phyloP scores from a whole-genome alignment of 108 stramenopile genomes.

The Fragilaria crotonensis region DNA sequence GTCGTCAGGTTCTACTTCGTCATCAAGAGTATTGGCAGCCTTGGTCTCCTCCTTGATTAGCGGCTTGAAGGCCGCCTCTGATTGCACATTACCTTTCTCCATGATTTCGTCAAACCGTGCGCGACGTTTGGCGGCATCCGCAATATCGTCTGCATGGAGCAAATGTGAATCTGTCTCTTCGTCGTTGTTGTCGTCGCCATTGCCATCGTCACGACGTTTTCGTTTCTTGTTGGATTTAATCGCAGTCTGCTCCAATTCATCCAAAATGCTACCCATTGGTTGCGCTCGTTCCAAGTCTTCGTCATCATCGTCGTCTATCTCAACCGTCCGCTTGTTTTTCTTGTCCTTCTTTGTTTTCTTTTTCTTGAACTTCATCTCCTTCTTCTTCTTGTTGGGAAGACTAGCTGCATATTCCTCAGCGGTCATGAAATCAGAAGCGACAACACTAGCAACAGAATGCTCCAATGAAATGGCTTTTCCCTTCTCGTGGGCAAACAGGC shows the following conservation, averaged over 20 bases:
- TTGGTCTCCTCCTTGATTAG: background rate
- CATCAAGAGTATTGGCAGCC: conserved; percentile 3
- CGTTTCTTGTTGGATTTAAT: conserved; percentile 9
- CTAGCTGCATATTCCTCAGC: conserved; percentile 53
- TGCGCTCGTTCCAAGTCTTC: conserved; percentile 26
- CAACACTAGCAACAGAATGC: conserved; percentile 30
- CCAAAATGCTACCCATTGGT: conserved; percentile 15
- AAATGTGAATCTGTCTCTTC: too few species aligned
- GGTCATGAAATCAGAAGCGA: conserved; percentile 80
- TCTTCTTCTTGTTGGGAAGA: conserved; percentile 6
- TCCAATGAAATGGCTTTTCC: conserved; percentile 64
- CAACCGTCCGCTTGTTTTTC: conserved; percentile 18
- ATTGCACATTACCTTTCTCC: conserved; percentile 74
- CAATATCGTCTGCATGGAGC: conserved; percentile 14
- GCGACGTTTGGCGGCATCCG: conserved; percentile 26
- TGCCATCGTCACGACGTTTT: conserved; percentile 43
- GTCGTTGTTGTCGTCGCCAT: conserved; percentile 20
- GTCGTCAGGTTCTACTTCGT: conserved; percentile 74
- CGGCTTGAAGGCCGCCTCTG: conserved; percentile 44
- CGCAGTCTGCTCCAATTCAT: conserved; percentile 31
- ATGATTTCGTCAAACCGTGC: conserved; percentile 64
- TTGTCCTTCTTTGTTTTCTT: conserved; percentile 35
- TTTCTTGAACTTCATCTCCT: conserved; percentile 6
- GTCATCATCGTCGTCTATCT: conserved; percentile 26
- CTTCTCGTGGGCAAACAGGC: conserved; percentile 32